These are phyloP conservation scores for Fragaria ananassa DNA, from an alignment of 306 rosid genomes.

Conservation along the genomic window DNA sequence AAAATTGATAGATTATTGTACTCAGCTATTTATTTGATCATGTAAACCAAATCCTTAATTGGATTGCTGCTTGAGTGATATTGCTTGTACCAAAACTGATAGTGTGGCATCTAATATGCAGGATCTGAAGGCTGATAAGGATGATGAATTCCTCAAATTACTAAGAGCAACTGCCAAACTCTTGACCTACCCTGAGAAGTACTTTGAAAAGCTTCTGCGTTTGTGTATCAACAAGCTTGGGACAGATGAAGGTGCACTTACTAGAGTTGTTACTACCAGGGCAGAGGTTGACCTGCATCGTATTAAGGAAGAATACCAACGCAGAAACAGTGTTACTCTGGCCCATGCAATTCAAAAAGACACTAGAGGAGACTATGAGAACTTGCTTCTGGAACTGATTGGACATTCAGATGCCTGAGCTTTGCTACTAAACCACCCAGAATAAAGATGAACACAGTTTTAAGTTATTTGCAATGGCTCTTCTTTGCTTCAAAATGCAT, in stretches of 20 bases:
- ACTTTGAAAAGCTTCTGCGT: slow-evolving; percentile 59
- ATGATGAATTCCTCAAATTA: slow-evolving; percentile 63
- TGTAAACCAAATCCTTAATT: neutral
- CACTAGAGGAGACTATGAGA: slow-evolving; percentile 76
- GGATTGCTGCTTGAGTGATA: neutral
- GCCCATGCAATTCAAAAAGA: slow-evolving; percentile 57
- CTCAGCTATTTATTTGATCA: neutral
- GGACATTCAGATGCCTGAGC: slow-evolving; percentile 58
- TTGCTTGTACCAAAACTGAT: slow-evolving; percentile 18
- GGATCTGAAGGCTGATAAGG: slow-evolving; percentile 70
- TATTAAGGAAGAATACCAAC: slow-evolving; percentile 71
- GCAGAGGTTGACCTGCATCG: slow-evolving; percentile 82
- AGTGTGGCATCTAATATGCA: slow-evolving; percentile 33
- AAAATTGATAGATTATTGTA: neutral
- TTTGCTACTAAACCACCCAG: slow-evolving; percentile 4
- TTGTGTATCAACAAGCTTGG: slow-evolving; percentile 67
- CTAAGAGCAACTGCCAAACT: slow-evolving; percentile 61
- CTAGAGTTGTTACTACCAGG: slow-evolving; percentile 78
- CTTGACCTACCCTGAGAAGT: slow-evolving; percentile 70
- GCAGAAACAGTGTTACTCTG: slow-evolving; percentile 72
- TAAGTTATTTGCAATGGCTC: neutral
- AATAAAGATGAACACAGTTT: neutral
- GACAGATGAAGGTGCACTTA: slow-evolving; percentile 77
- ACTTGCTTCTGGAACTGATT: slow-evolving; percentile 58
- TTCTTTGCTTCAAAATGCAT: neutral